Evolutionary conservation across 2,329 filamentous ascomycete species (phyloP).

Genomic region (Aschersonia sp.): DNA sequence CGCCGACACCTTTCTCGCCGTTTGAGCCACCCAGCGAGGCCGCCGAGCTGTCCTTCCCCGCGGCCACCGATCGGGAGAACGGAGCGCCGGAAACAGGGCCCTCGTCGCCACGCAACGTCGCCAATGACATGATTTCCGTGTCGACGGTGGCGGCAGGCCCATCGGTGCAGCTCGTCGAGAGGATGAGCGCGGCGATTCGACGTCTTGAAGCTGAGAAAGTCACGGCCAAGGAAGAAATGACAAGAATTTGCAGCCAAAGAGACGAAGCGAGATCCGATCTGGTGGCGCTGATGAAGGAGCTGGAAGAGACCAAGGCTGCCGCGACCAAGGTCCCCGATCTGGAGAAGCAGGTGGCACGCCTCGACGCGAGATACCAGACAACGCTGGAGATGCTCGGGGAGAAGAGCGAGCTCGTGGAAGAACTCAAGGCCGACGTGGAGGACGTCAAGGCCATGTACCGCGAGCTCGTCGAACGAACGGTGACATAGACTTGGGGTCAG

Average conservation of each 20-base stretch:
- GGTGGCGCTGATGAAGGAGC: conserved; percentile 76
- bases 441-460: conserved; percentile 96
- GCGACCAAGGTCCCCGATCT: conserved; percentile 47
- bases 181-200: conserved; percentile 87
- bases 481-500: conserved; percentile 34
- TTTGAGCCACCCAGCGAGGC: conserved; percentile 25
- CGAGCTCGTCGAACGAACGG: conserved; percentile 75
- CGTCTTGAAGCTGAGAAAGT: conserved; percentile 86
- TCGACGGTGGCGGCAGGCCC: conserved; percentile 85
- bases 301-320: conserved; percentile 52
- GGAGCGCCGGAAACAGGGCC: conserved; percentile 30
- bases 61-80: conserved; percentile 32
- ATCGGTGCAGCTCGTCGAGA: conserved; percentile 86
- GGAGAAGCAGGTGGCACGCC: conserved; percentile 49
- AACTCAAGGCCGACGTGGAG: conserved; percentile 73
- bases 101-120: conserved; percentile 51
- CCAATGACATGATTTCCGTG: conserved; percentile 75
- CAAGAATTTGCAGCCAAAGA: conserved; percentile 65
- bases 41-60: conserved; percentile 17
- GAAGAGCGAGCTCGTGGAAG: conserved; percentile 90
- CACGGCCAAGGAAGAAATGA: conserved; percentile 72
- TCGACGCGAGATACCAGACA: conserved; percentile 73
- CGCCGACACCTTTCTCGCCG: conserved; percentile 28
- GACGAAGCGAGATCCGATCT: conserved; percentile 89
- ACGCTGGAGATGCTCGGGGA: conserved; percentile 91